Conservation (phyloP, 805 yeast species). For the Myxozyma neotropica region DNA sequence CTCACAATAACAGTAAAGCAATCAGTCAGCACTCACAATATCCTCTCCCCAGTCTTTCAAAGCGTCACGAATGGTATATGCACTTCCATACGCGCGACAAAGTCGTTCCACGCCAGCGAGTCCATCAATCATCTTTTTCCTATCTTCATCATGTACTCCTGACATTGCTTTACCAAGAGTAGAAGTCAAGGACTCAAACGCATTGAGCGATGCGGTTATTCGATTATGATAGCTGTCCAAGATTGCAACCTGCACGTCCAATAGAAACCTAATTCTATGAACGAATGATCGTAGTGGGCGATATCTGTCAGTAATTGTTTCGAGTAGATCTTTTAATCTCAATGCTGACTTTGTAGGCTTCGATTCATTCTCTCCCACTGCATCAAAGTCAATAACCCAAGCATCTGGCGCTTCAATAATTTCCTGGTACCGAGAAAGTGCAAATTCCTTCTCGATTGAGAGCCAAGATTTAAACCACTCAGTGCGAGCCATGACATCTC, state of each 20-base stretch:
- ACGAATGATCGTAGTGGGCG: conserved; percentile 48
- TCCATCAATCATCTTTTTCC: conserved; percentile 39
- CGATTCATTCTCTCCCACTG: conserved; percentile 47
- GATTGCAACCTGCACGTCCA: conserved; percentile 59
- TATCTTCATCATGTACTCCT: conserved; percentile 41
- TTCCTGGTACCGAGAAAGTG: conserved; percentile 55
- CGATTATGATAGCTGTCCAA: conserved; percentile 55
- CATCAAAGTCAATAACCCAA: conserved; percentile 62
- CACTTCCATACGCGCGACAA: conserved; percentile 47
- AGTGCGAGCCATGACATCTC: conserved; percentile 36
- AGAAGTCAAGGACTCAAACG: conserved; percentile 48
- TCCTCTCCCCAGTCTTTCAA: conserved; percentile 51
- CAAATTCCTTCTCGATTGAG: conserved; percentile 54
- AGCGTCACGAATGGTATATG: conserved; percentile 45
- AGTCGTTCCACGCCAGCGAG: conserved; percentile 47
- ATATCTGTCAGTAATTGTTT: conserved; percentile 59
- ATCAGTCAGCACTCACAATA: conserved; percentile 34
- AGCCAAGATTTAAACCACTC: conserved; percentile 55
- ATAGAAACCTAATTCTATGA: conserved; percentile 58
- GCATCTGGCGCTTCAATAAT: conserved; percentile 54
- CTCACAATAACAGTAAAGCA: no score
- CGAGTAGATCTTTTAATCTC: conserved; percentile 58
- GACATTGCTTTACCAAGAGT: conserved; percentile 44
- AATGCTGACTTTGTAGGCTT: conserved; percentile 68
- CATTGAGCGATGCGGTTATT: conserved; percentile 48